These are phyloP conservation scores for Cladophialophora chaetospira DNA, from an alignment of 2,329 filamentous ascomycete genomes.

Conservation along the genomic window DNA sequence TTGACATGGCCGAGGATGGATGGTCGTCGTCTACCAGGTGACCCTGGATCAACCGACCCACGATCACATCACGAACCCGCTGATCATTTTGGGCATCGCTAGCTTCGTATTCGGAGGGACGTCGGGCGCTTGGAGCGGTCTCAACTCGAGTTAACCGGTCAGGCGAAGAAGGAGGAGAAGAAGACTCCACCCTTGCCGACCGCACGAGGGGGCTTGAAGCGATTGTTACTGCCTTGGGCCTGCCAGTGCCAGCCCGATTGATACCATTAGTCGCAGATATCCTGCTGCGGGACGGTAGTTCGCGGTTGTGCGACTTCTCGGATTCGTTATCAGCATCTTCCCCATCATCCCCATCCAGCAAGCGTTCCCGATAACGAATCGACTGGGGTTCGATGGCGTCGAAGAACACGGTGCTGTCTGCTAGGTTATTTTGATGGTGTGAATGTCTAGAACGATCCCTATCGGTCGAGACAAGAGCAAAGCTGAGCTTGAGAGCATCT, in stretches of 20 bases:
- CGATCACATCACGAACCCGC: constrained; percentile 84
- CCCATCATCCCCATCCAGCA: constrained; percentile 27
- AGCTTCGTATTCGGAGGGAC: constrained; percentile 47
- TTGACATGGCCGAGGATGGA: constrained; percentile 71
- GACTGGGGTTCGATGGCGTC: constrained; percentile 59
- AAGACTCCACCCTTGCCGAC: constrained; percentile 30
- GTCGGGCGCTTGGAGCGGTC: constrained; percentile 42
- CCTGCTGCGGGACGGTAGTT: constrained; percentile 14
- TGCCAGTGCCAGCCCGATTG: constrained; percentile 16
- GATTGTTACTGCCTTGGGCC: constrained; percentile 32
- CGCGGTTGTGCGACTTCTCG: constrained; percentile 32
- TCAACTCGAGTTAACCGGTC: constrained; percentile 40
- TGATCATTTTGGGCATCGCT: constrained; percentile 70
- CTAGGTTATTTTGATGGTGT: constrained; percentile 61
- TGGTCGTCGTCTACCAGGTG: constrained; percentile 95
- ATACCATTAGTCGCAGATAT: constrained; percentile 8
- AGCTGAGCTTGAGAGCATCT: constrained; percentile 94
- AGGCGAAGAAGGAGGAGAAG: constrained; percentile 34
- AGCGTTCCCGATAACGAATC: constrained; percentile 22
- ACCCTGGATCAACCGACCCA: constrained; percentile 85
- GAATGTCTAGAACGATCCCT: constrained; percentile 50
- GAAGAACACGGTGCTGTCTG: constrained; percentile 75
- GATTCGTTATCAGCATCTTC: constrained; percentile 37
- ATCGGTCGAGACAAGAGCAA: constrained; percentile 92
- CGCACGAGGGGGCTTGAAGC: constrained; percentile 35